Conservation (phyloP, 169 alveolate species). For the Plasmodium blacklocki region DNA sequence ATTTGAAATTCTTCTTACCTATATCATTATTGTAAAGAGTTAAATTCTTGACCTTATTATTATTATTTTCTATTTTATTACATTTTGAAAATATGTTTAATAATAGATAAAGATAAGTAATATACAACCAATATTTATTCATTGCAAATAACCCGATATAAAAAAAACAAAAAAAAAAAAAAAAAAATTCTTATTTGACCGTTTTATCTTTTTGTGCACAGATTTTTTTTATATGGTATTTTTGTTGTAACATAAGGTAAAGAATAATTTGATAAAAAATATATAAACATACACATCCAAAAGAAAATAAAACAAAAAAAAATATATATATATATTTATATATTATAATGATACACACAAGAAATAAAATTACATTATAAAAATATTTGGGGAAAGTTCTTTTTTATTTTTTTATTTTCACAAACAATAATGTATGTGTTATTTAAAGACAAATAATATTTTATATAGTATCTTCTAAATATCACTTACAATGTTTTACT, state of each 20-base stretch:
- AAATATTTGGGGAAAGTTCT: no score
- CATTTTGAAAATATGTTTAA: conserved; percentile 36
- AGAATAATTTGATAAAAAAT: background rate
- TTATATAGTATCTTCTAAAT: no score
- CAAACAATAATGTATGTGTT: no score
- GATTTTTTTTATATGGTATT: conserved; percentile 16
- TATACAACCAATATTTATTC: conserved; percentile 58
- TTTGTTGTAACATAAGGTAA: conserved; percentile 30
- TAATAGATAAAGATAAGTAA: conserved; percentile 22
- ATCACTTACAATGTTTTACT: no score
- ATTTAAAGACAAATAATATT: no score
- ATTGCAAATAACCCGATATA: conserved; percentile 20
- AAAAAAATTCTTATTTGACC: conserved; percentile 8
- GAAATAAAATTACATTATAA: no score
- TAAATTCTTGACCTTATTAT: background rate
- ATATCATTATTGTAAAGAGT: background rate
- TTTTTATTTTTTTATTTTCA: no score
- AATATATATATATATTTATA: background rate
- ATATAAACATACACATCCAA: conserved; percentile 1
- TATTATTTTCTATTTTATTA: conserved; percentile 45
- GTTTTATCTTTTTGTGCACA: conserved; percentile 23
- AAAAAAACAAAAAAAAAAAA: no score
- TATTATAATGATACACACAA: no score
- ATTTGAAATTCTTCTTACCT: conserved; percentile 20
- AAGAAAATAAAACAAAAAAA: background rate